Conservation (phyloP, 2,329 filamentous ascomycete genomes). For the Plectosphaerella plurivora region DNA sequence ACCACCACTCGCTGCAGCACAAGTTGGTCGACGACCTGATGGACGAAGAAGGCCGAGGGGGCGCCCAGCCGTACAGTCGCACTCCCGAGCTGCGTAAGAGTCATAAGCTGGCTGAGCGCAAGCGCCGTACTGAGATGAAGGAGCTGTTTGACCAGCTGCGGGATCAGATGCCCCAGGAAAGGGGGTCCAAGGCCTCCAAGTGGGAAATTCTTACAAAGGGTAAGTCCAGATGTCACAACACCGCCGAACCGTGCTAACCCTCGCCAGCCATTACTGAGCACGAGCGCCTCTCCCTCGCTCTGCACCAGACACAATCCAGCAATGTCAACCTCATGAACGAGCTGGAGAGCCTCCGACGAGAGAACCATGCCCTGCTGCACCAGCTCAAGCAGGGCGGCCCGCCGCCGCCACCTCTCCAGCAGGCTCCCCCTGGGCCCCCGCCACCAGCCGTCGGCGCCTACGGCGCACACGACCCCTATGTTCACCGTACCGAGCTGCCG, state of each 20-base stretch:
- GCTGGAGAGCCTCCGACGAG: conserved; percentile 42
- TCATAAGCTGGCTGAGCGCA: conserved; percentile 81
- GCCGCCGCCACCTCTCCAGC: not conserved
- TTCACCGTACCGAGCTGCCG: conserved; percentile 46
- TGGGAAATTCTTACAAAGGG: conserved; percentile 88
- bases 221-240: conserved; percentile 31
- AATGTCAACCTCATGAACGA: conserved; percentile 37
- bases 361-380: conserved; percentile 41
- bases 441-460: conserved; percentile 18
- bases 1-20: conserved; percentile 75
- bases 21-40: conserved; percentile 65
- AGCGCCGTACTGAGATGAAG: conserved; percentile 84
- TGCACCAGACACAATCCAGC: conserved; percentile 41
- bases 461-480: conserved; percentile 23
- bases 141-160: conserved; percentile 78
- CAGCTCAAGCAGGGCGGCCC: conserved; percentile 40
- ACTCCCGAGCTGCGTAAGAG: conserved; percentile 79
- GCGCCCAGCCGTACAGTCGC: conserved; percentile 72
- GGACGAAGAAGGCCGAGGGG: conserved; percentile 49
- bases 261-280: conserved; percentile 56
- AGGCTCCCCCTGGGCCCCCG: conserved; percentile 4
- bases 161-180: conserved; percentile 73
- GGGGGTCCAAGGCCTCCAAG: conserved; percentile 81
- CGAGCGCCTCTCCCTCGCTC: conserved; percentile 46
- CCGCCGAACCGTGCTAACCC: conserved; percentile 6